Conservation (phyloP, 2,329 filamentous ascomycete genomes). For the Endothia cerciana region DNA sequence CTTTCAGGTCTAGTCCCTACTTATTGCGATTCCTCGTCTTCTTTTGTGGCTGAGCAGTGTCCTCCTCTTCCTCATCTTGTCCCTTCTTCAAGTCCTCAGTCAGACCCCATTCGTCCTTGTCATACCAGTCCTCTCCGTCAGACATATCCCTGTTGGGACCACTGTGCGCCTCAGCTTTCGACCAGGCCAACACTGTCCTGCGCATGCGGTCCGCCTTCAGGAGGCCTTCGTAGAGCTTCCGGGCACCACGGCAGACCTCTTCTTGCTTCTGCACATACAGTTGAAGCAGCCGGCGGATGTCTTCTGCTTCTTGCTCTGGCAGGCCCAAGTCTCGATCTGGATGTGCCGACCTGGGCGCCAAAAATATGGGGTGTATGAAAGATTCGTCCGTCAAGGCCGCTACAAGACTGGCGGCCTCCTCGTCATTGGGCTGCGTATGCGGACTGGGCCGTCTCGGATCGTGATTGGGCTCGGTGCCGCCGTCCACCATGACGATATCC, state of each 20-base stretch:
- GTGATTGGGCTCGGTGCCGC: not conserved
- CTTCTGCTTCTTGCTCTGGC: constrained; percentile 74
- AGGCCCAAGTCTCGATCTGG: constrained; percentile 74
- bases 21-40: constrained; percentile 61
- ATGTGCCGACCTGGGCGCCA: constrained; percentile 63
- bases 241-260: constrained; percentile 74
- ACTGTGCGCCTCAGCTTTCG: constrained; percentile 76
- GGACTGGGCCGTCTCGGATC: constrained; percentile 6
- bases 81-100: constrained; percentile 79
- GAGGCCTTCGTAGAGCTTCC: constrained; percentile 70
- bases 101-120: constrained; percentile 78
- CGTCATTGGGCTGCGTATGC: constrained; percentile 11
- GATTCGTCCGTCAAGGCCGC: constrained; percentile 43
- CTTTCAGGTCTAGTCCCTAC: constrained; percentile 34
- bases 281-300: constrained; percentile 73
- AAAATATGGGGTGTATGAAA: constrained; percentile 76
- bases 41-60: constrained; percentile 61
- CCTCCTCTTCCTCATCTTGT: constrained; percentile 81
- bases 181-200: constrained; percentile 72
- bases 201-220: constrained; percentile 74
- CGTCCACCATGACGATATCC: constrained; percentile 23
- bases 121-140: constrained; percentile 89
- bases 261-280: constrained; percentile 86
- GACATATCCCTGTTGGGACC: constrained; percentile 74
- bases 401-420: constrained; percentile 23